phyloP scores from a whole-genome alignment of 306 rosid genomes.

The Glycyrrhiza uralensis region DNA sequence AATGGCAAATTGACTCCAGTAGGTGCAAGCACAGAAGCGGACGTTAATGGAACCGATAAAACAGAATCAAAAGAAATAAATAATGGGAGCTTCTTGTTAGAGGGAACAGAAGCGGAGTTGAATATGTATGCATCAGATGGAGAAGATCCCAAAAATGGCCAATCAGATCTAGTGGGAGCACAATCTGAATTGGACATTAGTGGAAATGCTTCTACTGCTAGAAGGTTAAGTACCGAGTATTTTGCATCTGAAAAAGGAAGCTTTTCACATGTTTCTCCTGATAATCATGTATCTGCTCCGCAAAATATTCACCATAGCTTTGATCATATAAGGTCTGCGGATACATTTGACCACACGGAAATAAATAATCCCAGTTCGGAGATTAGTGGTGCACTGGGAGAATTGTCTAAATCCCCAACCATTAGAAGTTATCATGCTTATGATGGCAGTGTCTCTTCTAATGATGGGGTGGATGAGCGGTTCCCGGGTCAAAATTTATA shows the following conservation, averaged over 20 bases:
- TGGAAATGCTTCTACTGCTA: slow-evolving; percentile 32
- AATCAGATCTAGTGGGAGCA: slow-evolving; percentile 23
- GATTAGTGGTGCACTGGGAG: slow-evolving; percentile 36
- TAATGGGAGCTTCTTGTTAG: not conserved
- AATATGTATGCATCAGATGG: not conserved
- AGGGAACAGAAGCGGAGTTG: slow-evolving; percentile 10
- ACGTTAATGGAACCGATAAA: slow-evolving; percentile 22
- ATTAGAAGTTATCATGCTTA: slow-evolving; percentile 54
- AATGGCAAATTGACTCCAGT: not conserved
- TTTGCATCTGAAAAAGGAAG: slow-evolving; percentile 24
- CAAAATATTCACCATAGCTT: slow-evolving; percentile 16
- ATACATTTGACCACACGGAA: slow-evolving; percentile 34
- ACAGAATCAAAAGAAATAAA: slow-evolving; percentile 21
- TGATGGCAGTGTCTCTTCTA: slow-evolving; percentile 78
- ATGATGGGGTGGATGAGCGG: slow-evolving; percentile 57
- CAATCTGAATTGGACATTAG: slow-evolving; percentile 29
- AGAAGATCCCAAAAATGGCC: slow-evolving; percentile 21
- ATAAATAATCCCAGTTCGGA: slow-evolving; percentile 41
- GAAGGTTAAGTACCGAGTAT: slow-evolving; percentile 31
- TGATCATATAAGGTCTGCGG: slow-evolving; percentile 33
- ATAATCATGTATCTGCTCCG: slow-evolving; percentile 36
- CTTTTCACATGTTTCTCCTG: slow-evolving; percentile 28
- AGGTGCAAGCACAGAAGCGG: slow-evolving; percentile 18
- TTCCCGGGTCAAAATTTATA: slow-evolving; percentile 26
- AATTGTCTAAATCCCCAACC: slow-evolving; percentile 47